phyloP scores from a whole-genome alignment of 2,329 filamentous ascomycete species.

The Cercospora sojina region DNA sequence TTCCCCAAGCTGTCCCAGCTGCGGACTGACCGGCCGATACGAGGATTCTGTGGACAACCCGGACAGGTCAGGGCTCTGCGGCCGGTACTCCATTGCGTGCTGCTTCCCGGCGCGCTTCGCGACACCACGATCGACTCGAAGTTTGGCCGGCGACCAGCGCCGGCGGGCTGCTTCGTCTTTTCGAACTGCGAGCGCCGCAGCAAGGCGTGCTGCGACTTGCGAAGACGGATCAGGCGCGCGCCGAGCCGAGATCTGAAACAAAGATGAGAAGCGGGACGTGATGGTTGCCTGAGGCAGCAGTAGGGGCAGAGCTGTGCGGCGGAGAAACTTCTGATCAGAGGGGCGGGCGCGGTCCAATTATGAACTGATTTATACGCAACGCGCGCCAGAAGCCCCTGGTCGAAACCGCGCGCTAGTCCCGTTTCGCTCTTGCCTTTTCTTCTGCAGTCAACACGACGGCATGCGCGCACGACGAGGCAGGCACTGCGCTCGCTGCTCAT shows the following conservation, averaged over 20 bases:
- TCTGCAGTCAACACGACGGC: not conserved
- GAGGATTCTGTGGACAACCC: slow-evolving; percentile 4
- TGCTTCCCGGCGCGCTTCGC: not conserved
- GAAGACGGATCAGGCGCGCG: not conserved
- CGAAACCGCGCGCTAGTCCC: not conserved
- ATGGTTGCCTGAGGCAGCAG: not conserved
- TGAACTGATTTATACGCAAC: slow-evolving; percentile 1
- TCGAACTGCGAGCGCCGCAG: not conserved
- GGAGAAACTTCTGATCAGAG: not conserved
- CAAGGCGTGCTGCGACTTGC: not conserved
- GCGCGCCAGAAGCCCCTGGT: not conserved
- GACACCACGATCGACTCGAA: not conserved
- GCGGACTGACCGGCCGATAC: slow-evolving; percentile 7
- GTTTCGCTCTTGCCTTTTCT: not conserved
- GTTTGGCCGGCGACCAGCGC: slow-evolving; percentile 5
- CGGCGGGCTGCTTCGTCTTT: not conserved
- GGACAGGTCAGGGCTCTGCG: slow-evolving; percentile 6
- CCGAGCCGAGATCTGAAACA: slow-evolving; percentile 4
- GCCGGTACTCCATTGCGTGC: slow-evolving; percentile 4
- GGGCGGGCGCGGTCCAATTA: not conserved
- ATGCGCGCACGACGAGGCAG: not conserved
- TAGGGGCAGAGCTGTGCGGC: not conserved
- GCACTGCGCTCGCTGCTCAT: not conserved
- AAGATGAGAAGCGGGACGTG: not conserved
- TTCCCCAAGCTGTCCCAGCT: slow-evolving; percentile 11